Conservation (phyloP, 257 asterid species). For the Cinchona pubescens region DNA sequence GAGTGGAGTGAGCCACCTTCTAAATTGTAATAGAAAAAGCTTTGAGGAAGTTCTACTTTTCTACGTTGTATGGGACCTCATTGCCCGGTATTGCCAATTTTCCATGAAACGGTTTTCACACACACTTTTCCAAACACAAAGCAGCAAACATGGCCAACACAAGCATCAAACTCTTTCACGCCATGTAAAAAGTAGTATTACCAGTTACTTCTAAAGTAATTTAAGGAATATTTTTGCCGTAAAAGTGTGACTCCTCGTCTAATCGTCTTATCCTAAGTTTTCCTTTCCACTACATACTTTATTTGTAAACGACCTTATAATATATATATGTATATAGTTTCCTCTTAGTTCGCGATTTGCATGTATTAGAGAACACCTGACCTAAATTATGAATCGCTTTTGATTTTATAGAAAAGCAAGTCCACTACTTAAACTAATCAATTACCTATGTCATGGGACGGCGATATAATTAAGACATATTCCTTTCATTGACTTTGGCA, state of each 20-base stretch:
- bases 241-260: constrained; percentile 6
- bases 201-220: constrained; percentile 16
- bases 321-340: no score
- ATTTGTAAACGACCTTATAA: background rate
- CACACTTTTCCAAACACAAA: background rate
- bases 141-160: constrained; percentile 13
- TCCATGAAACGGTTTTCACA: background rate
- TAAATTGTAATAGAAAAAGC: background rate
- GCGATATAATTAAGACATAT: background rate
- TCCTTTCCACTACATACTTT: background rate
- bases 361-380: background rate
- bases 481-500: constrained; percentile 8
- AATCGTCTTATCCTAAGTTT: constrained; percentile 2
- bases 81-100: background rate
- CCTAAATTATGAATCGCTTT: background rate
- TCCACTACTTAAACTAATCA: constrained; percentile 11
- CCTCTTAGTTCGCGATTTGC: background rate
- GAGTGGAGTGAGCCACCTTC: background rate
- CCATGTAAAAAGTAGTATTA: constrained; percentile 1
- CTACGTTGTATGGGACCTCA: background rate
- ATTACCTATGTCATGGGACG: constrained; percentile 5
- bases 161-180: constrained; percentile 6
- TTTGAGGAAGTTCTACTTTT: background rate
- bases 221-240: constrained; percentile 19
- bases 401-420: background rate